Evolutionary conservation across 2,329 filamentous ascomycete genomes (phyloP).

Genomic region (Arthrobotrys musiformis): DNA sequence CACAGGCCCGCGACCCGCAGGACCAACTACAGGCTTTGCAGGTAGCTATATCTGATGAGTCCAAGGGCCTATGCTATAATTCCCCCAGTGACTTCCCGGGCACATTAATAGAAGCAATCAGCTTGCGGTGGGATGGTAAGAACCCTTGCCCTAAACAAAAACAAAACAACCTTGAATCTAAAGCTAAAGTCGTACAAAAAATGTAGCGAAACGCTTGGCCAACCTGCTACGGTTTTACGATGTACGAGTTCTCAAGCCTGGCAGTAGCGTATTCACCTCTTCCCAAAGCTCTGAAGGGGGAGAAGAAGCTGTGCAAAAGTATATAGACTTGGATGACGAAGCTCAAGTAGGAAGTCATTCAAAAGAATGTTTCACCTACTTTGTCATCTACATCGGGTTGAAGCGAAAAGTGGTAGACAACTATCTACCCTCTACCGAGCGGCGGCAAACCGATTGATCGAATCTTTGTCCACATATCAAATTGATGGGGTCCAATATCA

Average conservation of each 20-base stretch:
- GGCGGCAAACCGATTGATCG: neutral
- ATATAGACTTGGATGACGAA: neutral
- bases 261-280: neutral
- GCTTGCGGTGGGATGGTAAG: conserved; percentile 10
- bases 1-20: conserved; percentile 1
- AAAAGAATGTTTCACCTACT: conserved; percentile 12
- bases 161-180: no score
- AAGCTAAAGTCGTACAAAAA: no score
- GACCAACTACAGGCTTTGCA: conserved; percentile 1
- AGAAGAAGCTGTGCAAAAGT: neutral
- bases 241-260: neutral
- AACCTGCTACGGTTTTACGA: neutral
- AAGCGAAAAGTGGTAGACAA: conserved; percentile 7
- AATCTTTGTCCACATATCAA: no score
- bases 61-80: neutral
- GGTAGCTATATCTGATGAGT: neutral
- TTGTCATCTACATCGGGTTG: conserved; percentile 1
- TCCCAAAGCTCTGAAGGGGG: neutral
- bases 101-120: conserved; percentile 11
- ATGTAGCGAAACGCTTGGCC: neutral
- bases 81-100: neutral
- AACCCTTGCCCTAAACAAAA: neutral
- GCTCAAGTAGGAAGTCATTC: neutral
- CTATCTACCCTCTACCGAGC: conserved; percentile 1
- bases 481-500: no score